Evolutionary conservation across 192 early-diverging fungal genomes (phyloP).

Genomic region (Backusella circina): DNA sequence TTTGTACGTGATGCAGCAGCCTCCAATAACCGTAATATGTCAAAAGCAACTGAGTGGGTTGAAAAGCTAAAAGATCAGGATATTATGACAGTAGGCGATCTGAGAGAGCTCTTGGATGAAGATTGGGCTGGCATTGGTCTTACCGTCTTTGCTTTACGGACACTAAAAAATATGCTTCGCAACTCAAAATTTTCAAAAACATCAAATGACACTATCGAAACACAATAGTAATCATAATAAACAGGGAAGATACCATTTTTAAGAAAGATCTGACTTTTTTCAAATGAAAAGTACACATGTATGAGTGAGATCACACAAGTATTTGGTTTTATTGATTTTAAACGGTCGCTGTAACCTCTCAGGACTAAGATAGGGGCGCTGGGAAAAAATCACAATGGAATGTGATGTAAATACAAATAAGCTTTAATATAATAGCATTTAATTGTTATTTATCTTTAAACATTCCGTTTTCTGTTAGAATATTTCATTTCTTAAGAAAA

Average conservation of each 20-base stretch:
- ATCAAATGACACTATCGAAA: not conserved
- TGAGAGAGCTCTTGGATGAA: constrained; percentile 62
- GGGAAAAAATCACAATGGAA: not conserved
- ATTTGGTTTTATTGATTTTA: too few species aligned
- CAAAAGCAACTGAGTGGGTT: constrained; percentile 70
- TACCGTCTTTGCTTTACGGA: constrained; percentile 48
- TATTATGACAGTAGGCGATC: constrained; percentile 71
- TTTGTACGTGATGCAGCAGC: constrained; percentile 61
- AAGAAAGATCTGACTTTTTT: too few species aligned
- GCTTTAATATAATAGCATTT: not conserved
- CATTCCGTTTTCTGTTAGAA: too few species aligned
- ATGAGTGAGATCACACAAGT: not conserved
- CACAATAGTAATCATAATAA: not conserved
- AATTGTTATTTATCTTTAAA: too few species aligned
- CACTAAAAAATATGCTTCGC: constrained; percentile 42
- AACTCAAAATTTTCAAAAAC: not conserved
- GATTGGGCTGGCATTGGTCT: constrained; percentile 62
- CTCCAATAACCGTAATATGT: constrained; percentile 53
- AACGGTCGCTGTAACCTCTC: not conserved
- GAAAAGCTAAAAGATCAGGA: constrained; percentile 64
- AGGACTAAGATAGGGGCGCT: too few species aligned
- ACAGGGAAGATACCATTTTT: not conserved
- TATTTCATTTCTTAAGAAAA: too few species aligned
- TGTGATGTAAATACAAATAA: not conserved
- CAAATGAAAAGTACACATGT: not conserved